Conservation (phyloP, 164 flowering plant species). For the Amborella trichopoda region DNA sequence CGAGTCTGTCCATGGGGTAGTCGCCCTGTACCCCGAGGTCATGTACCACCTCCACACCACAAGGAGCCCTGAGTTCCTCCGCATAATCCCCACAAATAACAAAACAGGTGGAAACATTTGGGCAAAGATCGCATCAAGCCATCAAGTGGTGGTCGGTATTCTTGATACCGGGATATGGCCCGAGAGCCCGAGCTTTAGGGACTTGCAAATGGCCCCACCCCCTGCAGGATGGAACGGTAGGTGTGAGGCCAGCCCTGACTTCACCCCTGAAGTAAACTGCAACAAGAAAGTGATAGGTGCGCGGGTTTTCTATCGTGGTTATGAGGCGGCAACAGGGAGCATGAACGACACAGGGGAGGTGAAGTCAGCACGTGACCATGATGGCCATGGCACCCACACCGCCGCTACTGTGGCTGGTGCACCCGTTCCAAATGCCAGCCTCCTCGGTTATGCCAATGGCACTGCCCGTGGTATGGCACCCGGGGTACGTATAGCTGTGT, state of each 20-base stretch:
- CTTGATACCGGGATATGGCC: slow-evolving; percentile 91
- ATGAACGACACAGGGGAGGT: slow-evolving; percentile 53
- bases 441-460: slow-evolving; percentile 68
- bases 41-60: slow-evolving; percentile 74
- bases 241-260: slow-evolving; percentile 38
- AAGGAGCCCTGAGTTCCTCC: slow-evolving; percentile 72
- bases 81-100: slow-evolving; percentile 33
- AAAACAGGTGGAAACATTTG: slow-evolving; percentile 19
- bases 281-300: slow-evolving; percentile 77
- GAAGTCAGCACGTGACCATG: slow-evolving; percentile 74
- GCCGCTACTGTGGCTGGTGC: slow-evolving; percentile 78
- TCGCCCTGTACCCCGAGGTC: slow-evolving; percentile 44
- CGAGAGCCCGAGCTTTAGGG: slow-evolving; percentile 69
- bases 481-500: slow-evolving; percentile 59
- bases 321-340: slow-evolving; percentile 56
- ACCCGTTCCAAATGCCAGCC: slow-evolving; percentile 56
- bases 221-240: slow-evolving; percentile 65
- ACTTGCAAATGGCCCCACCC: slow-evolving; percentile 37
- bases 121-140: slow-evolving; percentile 19
- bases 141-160: slow-evolving; percentile 68
- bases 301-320: slow-evolving; percentile 53
- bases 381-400: slow-evolving; percentile 94
- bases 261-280: slow-evolving; percentile 36
- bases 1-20: slow-evolving; percentile 36
- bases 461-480: slow-evolving; percentile 84